Percentiles rank a stretch among this genome's conserved stretches.
Conservation (phyloP, 2,329 filamentous ascomycete genomes). For the Aspergillus transmontanensis region DNA sequence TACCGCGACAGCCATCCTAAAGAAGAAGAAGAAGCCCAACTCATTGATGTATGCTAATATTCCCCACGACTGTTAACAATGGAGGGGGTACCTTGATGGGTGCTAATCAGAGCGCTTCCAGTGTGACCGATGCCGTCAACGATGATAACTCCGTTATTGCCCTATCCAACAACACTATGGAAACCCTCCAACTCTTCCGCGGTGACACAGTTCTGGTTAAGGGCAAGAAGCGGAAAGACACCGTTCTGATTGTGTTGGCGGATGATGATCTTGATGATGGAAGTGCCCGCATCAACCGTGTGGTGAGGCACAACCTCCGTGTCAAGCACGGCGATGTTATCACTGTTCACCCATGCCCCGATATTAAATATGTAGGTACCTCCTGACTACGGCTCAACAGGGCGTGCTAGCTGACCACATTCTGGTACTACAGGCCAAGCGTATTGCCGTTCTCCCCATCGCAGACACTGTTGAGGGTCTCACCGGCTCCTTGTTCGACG, state of each 20-base stretch:
- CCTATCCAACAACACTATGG: conserved; percentile 98
- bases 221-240: conserved; percentile 99
- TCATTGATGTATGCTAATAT: conserved; percentile 77
- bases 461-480: conserved; percentile 97
- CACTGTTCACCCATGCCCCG: conserved; percentile 94
- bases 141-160: conserved; percentile 99
- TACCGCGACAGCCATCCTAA: conserved; percentile 92
- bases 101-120: conserved; percentile 44
- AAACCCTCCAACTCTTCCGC: conserved; percentile 95
- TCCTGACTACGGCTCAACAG: neutral
- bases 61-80: neutral
- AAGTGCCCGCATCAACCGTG: conserved; percentile 95
- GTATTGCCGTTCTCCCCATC: conserved; percentile 96
- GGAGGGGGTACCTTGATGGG: conserved; percentile 12
- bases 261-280: conserved; percentile 98
- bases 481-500: conserved; percentile 96
- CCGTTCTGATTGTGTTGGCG: conserved; percentile 93
- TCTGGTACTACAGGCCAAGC: conserved; percentile 73
- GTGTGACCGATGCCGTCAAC: conserved; percentile 96
- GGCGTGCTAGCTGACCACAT: neutral
- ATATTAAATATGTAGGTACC: conserved; percentile 97
- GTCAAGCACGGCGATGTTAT: conserved; percentile 99
- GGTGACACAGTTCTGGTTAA: conserved; percentile 97
- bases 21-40: conserved; percentile 99
- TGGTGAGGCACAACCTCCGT: conserved; percentile 95